Base-by-base conservation (phyloP, 2,329 filamentous ascomycete species). In the Tolypocladium album region DNA sequence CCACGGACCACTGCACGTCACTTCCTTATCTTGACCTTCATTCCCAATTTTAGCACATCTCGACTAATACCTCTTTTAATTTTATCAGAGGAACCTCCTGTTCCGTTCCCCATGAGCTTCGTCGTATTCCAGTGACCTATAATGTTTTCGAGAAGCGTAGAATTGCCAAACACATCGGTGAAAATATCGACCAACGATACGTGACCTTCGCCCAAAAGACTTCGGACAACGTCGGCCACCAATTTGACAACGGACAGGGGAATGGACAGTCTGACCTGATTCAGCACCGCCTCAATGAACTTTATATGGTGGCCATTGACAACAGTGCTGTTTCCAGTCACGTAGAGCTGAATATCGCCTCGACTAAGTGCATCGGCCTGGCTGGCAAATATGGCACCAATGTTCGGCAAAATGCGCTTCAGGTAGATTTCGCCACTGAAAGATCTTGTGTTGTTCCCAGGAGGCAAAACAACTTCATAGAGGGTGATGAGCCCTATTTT, bases 281-380 rank as follows among this genome's bases (percentile, higher is more conserved):
- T 75, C 45, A 81, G 66, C 9, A 80, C 71, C 1, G 70, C 65
- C 59, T 81, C 77, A n/a, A 78, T 64, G 58, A 76, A 81, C 1
- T 66, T 63, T 55, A 81, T 75, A 60, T 74, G 76, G 61, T 75
- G 22, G 3, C 77, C 77, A 42, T 78, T 71, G 50, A 76, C 71
- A 0, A 74, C 64, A 1, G 77, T 76, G 1, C 71, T 61, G 56
- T 79, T 79, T 4, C 78, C 45, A 2, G 45, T 50, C 13, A 50
- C 45, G 45, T 50, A 50, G 24, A 50, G 45, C 24, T 27, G 45
- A 31, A 50, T 78, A 0, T 72, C 65, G 36, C 45, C 45, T 1
- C 15, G 27, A 31, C 63, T 64, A 2, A 80, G 69, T 0, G 77
- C 66, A 0, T 63, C 66, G 2, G 66, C 66, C 57, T 80, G 77